Evolutionary conservation across 23 red algal species (phyloP), one percentile per base, ranked within the genome.

Genomic region (Porphyridium purpureum): DNA sequence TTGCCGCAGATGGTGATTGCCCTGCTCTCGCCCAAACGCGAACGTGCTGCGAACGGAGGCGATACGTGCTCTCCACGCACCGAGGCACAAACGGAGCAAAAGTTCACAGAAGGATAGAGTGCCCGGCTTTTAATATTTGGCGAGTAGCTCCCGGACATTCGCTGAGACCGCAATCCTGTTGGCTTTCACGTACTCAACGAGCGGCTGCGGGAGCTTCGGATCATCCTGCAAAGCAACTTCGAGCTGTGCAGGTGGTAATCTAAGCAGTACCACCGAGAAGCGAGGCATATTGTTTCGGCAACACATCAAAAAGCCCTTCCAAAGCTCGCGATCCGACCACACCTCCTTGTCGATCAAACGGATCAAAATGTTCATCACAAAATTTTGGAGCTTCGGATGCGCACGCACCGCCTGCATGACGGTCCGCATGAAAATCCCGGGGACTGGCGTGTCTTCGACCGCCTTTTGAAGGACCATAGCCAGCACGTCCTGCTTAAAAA

Each of bases 401-500:
- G 35, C 20, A 1, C 20, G 2, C 21, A 69, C 29, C 5, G 64
- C 35, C 31, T 69, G 50, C 29, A 69, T 38, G 40, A 69, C 32
- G 20, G 64, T 47, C 17, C 32, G 26, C 14, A 69, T 19, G 2
- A 69, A 54, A 1, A 69, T n/a, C 1, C 29, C 29, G 5, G 64
- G 64, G 20, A 47, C 28, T 6, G 64, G 64, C 25, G 34, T 69
- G 4, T 35, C 46, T 47, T 69, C 64, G 21, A 69, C 64, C 44
- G 54, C 29, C 47, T 57, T 30, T 25, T 69, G 64, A 1, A 47
- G 29, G 0, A 34, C 19, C 0, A 47, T 47, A 11, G 64, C 64
- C 24, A 69, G 50, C 22, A 36, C 35, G 30, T 69, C 32, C 30
- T 47, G 64, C 31, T 30, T 60, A 38, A 47, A 69, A 4, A 58